These are phyloP conservation scores for Cicer bijugum DNA, from an alignment of 306 rosid genomes.

Conservation along the genomic window DNA sequence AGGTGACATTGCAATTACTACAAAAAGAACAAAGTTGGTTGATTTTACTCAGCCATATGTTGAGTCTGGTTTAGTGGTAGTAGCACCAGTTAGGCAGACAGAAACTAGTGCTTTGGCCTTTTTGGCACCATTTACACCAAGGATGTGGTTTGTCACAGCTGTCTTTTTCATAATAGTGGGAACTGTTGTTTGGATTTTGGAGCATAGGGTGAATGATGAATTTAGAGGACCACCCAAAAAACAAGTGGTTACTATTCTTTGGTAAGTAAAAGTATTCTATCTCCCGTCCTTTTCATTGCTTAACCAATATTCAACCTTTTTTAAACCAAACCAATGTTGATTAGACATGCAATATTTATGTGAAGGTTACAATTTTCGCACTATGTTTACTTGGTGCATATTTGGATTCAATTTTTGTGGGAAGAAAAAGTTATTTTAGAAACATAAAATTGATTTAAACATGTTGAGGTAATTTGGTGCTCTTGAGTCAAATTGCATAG, in stretches of 20 bases:
- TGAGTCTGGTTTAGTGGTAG: slow-evolving; percentile 93
- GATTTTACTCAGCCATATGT: slow-evolving; percentile 94
- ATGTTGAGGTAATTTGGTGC: neutral
- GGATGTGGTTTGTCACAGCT: slow-evolving; percentile 84
- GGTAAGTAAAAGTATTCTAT: slow-evolving; percentile 56
- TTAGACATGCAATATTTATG: slow-evolving; percentile 27
- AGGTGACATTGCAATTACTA: slow-evolving; percentile 88
- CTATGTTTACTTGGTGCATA: neutral
- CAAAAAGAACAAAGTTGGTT: slow-evolving; percentile 78
- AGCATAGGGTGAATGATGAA: slow-evolving; percentile 87
- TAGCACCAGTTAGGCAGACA: slow-evolving; percentile 63
- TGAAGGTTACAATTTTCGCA: slow-evolving; percentile 15
- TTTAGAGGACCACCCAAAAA: slow-evolving; percentile 92
- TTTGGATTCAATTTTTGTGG: neutral
- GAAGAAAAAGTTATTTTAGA: neutral
- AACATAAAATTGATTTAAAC: neutral
- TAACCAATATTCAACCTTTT: neutral
- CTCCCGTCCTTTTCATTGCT: neutral
- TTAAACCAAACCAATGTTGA: neutral
- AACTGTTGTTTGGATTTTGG: slow-evolving; percentile 89
- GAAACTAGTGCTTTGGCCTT: slow-evolving; percentile 86
- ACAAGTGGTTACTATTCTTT: slow-evolving; percentile 72
- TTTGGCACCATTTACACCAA: slow-evolving; percentile 72
- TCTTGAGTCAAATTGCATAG: neutral
- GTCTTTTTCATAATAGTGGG: slow-evolving; percentile 73